These are phyloP conservation scores for Diaporthe vexans DNA, from an alignment of 2,329 filamentous ascomycete genomes.

Conservation along the genomic window DNA sequence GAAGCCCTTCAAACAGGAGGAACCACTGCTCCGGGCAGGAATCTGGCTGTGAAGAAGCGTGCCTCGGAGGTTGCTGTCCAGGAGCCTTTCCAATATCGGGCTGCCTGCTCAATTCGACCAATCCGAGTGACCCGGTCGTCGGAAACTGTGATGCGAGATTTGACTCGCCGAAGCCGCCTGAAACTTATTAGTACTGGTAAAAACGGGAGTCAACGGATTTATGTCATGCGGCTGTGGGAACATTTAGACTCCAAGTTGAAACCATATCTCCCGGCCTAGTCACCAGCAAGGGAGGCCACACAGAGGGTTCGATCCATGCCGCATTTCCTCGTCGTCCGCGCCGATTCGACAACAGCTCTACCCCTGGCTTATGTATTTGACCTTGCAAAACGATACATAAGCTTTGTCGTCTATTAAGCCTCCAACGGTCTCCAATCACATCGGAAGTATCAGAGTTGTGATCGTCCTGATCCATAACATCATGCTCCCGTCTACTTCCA, in stretches of 20 bases:
- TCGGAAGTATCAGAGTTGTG: slow-evolving; percentile 27
- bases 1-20: neutral
- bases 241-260: slow-evolving; percentile 16
- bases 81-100: neutral
- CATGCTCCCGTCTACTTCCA: neutral
- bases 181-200: neutral
- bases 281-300: neutral
- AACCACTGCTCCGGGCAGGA: neutral
- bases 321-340: neutral
- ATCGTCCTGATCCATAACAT: slow-evolving; percentile 16
- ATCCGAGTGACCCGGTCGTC: neutral
- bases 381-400: neutral
- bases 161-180: slow-evolving; percentile 2
- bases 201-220: neutral
- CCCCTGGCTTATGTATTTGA: neutral
- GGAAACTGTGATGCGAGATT: slow-evolving; percentile 14
- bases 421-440: slow-evolving; percentile 25
- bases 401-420: slow-evolving; percentile 7
- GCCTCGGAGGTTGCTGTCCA: neutral
- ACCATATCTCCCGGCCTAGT: neutral
- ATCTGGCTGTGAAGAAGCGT: no score
- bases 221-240: slow-evolving; percentile 11
- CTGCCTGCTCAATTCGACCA: slow-evolving; percentile 8
- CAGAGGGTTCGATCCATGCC: slow-evolving; percentile 4
- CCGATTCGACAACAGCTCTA: neutral